These are phyloP conservation scores for Penicillium verhagenii DNA, from an alignment of 495 filamentous ascomycete species.

Conservation along the genomic window DNA sequence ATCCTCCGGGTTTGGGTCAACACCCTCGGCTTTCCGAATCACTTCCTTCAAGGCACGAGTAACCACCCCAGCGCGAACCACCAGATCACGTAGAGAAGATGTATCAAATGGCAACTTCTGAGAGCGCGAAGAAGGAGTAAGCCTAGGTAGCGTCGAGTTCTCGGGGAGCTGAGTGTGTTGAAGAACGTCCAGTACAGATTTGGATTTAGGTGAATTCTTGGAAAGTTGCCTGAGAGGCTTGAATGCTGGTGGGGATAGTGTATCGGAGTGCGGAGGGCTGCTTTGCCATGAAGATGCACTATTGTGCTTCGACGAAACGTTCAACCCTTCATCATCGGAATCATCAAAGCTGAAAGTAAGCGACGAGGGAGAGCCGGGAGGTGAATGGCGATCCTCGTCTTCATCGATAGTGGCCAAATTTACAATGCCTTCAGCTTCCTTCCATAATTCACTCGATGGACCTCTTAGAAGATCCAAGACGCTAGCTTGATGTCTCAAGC, in stretches of 20 bases:
- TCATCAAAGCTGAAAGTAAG: slow-evolving; percentile 55
- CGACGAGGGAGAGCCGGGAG: slow-evolving; percentile 51
- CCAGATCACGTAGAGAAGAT: slow-evolving; percentile 80
- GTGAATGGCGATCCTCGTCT: slow-evolving; percentile 55
- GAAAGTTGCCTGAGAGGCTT: slow-evolving; percentile 20
- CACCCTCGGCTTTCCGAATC: slow-evolving; percentile 75
- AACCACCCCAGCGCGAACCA: slow-evolving; percentile 77
- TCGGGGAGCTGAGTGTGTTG: slow-evolving; percentile 61
- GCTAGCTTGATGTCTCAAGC: slow-evolving; percentile 60
- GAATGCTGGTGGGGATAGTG: slow-evolving; percentile 2
- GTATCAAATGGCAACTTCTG: slow-evolving; percentile 92
- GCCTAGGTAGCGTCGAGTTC: slow-evolving; percentile 43
- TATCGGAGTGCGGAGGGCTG: background rate
- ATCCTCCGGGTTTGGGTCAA: slow-evolving; percentile 57
- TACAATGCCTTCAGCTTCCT: slow-evolving; percentile 86
- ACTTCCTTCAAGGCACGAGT: slow-evolving; percentile 71
- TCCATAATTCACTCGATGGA: slow-evolving; percentile 65
- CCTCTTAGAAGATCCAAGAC: slow-evolving; percentile 65
- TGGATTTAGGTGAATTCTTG: slow-evolving; percentile 60
- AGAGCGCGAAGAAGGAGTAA: slow-evolving; percentile 40
- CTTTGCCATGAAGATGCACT: slow-evolving; percentile 38
- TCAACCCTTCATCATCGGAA: slow-evolving; percentile 58
- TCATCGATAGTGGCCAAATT: slow-evolving; percentile 82
- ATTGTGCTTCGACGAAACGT: slow-evolving; percentile 31
- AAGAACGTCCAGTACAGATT: slow-evolving; percentile 81